Evolutionary conservation across 305 asterid genomes (phyloP).

Genomic region (Petunia hybrid): DNA sequence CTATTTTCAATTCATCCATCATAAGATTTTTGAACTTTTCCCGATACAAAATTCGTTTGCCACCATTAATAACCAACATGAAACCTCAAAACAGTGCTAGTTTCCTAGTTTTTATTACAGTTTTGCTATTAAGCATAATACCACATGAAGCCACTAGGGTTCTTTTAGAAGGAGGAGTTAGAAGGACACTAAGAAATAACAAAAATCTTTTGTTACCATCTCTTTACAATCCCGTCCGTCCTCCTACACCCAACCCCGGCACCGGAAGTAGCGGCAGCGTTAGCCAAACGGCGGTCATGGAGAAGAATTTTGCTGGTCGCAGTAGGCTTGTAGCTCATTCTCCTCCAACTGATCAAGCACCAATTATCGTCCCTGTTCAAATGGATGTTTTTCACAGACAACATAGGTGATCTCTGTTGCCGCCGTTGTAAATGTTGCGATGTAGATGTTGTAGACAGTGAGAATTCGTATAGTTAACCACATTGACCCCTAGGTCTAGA

Average conservation of each 20-base stretch:
- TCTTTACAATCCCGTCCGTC: conserved; percentile 4
- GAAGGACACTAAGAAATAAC: not conserved
- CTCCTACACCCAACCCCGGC: conserved; percentile 18
- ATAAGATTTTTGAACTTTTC: not conserved
- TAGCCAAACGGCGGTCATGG: conserved; percentile 11
- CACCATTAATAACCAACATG: not conserved
- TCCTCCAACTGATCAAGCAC: not conserved
- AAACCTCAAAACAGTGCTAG: not conserved
- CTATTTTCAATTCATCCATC: conserved; percentile 9
- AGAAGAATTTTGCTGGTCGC: conserved; percentile 25
- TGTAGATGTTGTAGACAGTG: no score
- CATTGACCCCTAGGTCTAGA: no score
- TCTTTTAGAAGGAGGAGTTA: conserved; percentile 1
- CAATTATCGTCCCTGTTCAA: not conserved
- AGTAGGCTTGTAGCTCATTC: conserved; percentile 3
- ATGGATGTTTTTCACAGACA: not conserved
- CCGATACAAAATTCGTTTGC: not conserved
- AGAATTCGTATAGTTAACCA: not conserved
- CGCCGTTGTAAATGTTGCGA: no score
- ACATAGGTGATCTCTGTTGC: not conserved
- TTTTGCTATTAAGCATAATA: conserved; percentile 5
- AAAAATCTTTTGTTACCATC: conserved; percentile 9
- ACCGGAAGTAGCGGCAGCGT: conserved; percentile 10
- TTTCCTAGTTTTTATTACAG: not conserved
- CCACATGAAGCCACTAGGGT: conserved; percentile 23